Evolutionary conservation across 306 rosid species (phyloP).

Genomic region (Begonia loranthoides): DNA sequence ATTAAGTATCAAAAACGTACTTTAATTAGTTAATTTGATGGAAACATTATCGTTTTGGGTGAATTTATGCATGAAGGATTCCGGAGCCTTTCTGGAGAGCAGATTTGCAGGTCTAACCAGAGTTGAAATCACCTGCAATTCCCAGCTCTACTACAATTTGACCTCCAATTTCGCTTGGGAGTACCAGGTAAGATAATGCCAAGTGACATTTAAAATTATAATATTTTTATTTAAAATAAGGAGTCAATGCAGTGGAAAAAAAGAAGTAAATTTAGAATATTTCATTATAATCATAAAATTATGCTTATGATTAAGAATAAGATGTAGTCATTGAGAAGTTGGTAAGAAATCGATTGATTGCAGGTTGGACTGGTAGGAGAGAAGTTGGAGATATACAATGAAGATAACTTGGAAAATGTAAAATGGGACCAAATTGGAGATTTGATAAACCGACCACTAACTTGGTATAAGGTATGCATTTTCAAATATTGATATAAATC

Average conservation of each 20-base stretch:
- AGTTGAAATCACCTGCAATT: constrained; percentile 30
- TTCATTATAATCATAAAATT: neutral
- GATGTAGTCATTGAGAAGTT: too few species aligned
- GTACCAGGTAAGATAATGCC: constrained; percentile 44
- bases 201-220: neutral
- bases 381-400: constrained; percentile 33
- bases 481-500: too few species aligned
- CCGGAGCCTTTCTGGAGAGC: constrained; percentile 62
- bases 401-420: constrained; percentile 29
- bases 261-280: too few species aligned
- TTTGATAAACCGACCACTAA: constrained; percentile 32
- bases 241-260: neutral
- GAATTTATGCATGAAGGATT: constrained; percentile 40
- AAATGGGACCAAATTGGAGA: constrained; percentile 36
- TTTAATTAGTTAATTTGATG: too few species aligned
- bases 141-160: constrained; percentile 20
- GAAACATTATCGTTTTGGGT: too few species aligned
- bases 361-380: constrained; percentile 86
- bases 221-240: neutral
- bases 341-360: too few species aligned
- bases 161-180: constrained; percentile 36
- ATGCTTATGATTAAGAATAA: neutral
- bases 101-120: constrained; percentile 37
- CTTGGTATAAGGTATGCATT: constrained; percentile 69
- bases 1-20: too few species aligned